A percentile compares a stretch with the other conserved stretches of the same genome.
Evolutionary conservation across 2,329 filamentous ascomycete species (phyloP).

Genomic region (Penicillium glabrum): DNA sequence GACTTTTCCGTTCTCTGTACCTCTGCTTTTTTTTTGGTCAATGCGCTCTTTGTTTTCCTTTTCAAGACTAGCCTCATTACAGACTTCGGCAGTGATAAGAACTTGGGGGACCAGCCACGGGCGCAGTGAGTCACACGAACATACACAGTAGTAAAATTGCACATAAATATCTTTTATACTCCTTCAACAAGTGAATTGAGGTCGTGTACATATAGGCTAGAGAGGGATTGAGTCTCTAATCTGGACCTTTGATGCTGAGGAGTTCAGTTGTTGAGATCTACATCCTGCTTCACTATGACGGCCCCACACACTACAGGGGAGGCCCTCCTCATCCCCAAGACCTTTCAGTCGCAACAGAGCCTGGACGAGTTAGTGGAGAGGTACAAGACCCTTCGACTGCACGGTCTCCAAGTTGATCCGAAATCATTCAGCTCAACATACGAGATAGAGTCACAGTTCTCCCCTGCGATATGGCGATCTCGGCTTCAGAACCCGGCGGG

Average conservation of each 20-base stretch:
- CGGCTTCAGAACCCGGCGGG: conserved; percentile 27
- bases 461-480: conserved; percentile 24
- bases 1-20: too few relatives aligned
- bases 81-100: background rate
- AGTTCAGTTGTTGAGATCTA: background rate
- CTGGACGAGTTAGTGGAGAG: conserved; percentile 8
- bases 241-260: background rate
- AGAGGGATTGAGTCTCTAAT: background rate
- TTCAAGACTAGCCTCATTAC: background rate
- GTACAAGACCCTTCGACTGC: conserved; percentile 26
- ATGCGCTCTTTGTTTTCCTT: background rate
- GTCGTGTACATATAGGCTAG: background rate
- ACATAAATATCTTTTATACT: background rate
- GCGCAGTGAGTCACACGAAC: background rate
- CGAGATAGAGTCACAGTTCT: conserved; percentile 26
- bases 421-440: conserved; percentile 31
- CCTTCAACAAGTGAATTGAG: background rate
- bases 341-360: background rate
- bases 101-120: background rate
- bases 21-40: background rate
- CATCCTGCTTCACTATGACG: conserved; percentile 3
- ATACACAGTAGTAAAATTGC: background rate
- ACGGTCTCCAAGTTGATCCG: conserved; percentile 28
- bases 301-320: conserved; percentile 1
- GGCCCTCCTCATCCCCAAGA: conserved; percentile 10